Conservation (phyloP, 164 flowering plant genomes). For the Stephania yunnanensis region DNA sequence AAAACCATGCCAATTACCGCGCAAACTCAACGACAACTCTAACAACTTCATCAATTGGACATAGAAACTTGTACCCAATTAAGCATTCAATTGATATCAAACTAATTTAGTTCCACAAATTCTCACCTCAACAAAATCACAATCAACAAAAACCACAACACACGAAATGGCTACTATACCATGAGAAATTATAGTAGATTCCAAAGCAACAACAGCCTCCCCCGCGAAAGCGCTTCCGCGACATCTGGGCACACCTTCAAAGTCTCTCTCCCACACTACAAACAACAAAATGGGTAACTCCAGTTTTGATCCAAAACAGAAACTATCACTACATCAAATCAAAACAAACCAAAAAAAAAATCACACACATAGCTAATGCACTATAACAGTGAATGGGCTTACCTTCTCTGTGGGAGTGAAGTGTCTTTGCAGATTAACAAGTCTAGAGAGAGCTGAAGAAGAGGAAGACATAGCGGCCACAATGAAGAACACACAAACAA, state of each 20-base stretch:
- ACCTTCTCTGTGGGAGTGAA: conserved; percentile 13
- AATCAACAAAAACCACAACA: neutral
- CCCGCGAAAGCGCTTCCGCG: conserved; percentile 56
- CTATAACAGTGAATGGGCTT: neutral
- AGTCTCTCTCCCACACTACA: neutral
- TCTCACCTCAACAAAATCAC: no score
- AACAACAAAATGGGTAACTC: no score
- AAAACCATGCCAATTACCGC: no score
- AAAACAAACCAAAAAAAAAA: neutral
- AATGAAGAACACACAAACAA: no score
- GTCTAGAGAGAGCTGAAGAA: conserved; percentile 18
- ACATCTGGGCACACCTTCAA: conserved; percentile 65
- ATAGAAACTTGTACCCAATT: no score
- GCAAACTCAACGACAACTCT: no score
- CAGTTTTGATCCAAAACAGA: neutral
- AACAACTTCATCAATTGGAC: no score
- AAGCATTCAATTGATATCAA: no score
- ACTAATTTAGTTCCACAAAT: no score
- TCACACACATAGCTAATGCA: neutral
- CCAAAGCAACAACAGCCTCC: conserved; percentile 79
- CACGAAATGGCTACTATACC: conserved; percentile 28
- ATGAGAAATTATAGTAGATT: conserved; percentile 86
- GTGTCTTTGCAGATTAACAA: conserved; percentile 19
- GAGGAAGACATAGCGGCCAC: no score
- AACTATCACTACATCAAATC: neutral